phyloP scores from a whole-genome alignment of 306 rosid genomes.

The Sphenostylis stenocarpa region DNA sequence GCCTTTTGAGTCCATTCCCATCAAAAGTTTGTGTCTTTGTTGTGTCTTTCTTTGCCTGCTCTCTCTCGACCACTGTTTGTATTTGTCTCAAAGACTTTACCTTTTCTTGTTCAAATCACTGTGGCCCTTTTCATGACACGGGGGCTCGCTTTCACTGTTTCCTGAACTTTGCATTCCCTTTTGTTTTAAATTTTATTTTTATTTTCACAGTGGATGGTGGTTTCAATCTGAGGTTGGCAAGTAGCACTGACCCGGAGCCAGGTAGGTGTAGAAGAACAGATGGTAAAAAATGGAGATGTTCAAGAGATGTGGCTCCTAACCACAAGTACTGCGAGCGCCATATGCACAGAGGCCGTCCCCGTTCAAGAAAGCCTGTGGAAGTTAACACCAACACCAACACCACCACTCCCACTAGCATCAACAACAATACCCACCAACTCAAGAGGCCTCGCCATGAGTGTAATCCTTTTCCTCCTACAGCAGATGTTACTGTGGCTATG shows the following conservation, averaged over 20 bases:
- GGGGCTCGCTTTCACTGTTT: slow-evolving; percentile 23
- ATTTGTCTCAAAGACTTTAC: slow-evolving; percentile 6
- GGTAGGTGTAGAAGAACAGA: slow-evolving; percentile 84
- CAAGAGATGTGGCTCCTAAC: slow-evolving; percentile 73
- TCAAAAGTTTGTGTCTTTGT: slow-evolving; percentile 32
- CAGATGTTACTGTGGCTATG: slow-evolving; percentile 31
- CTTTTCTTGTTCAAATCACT: slow-evolving; percentile 27
- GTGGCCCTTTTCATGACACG: slow-evolving; percentile 20
- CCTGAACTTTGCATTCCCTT: slow-evolving; percentile 27
- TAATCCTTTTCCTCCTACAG: slow-evolving; percentile 32
- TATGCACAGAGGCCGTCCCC: slow-evolving; percentile 93
- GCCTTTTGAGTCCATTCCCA: slow-evolving; percentile 7
- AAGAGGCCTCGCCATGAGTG: slow-evolving; percentile 59
- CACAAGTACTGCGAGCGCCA: slow-evolving; percentile 85
- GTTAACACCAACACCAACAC: slow-evolving; percentile 46
- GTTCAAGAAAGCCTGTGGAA: slow-evolving; percentile 99
- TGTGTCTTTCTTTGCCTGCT: background rate
- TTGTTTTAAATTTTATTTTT: background rate
- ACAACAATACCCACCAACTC: slow-evolving; percentile 9
- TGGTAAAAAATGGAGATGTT: slow-evolving; percentile 91
- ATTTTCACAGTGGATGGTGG: slow-evolving; percentile 44
- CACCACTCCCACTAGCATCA: background rate
- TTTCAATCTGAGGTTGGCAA: slow-evolving; percentile 56
- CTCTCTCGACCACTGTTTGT: background rate
- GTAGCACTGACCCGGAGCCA: slow-evolving; percentile 62